Evolutionary conservation across 139 green algal genomes (phyloP).

Genomic region (Volvox reticuliferus): DNA sequence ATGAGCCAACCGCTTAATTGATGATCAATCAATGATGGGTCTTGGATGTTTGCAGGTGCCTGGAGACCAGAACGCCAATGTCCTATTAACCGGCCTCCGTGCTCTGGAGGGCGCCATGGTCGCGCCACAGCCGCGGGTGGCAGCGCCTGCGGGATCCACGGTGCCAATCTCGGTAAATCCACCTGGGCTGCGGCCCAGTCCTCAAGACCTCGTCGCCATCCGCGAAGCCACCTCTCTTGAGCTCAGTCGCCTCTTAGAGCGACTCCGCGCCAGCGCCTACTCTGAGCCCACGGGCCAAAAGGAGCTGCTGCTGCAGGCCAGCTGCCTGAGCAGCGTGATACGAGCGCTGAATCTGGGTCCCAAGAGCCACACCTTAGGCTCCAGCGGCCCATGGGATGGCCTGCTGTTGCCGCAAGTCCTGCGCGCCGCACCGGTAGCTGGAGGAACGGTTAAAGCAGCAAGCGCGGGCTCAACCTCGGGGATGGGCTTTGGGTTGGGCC

Average conservation of each 20-base stretch:
- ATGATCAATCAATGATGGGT: no score
- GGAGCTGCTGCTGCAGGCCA: constrained; percentile 24
- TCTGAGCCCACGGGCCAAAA: neutral
- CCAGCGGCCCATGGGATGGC: neutral
- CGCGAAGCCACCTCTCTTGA: neutral
- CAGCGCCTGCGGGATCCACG: neutral
- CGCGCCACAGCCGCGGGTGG: neutral
- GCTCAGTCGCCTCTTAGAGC: neutral
- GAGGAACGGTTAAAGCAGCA: neutral
- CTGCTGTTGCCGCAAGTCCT: constrained; percentile 16
- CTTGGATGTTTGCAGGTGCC: neutral
- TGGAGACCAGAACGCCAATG: neutral
- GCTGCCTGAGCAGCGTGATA: neutral
- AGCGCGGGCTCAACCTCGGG: neutral
- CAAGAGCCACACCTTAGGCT: neutral
- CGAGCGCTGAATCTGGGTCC: neutral
- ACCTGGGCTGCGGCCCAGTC: neutral
- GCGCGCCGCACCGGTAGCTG: neutral
- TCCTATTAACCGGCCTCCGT: neutral
- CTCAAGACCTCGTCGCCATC: neutral
- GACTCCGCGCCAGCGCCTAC: neutral
- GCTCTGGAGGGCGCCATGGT: neutral
- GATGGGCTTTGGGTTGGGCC: neutral
- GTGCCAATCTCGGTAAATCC: neutral
- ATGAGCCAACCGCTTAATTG: no score